A percentile compares a stretch with the other conserved stretches of the same genome.
phyloP scores from a whole-genome alignment of 116 monocot species.

The Trichopus zeylanicus region DNA sequence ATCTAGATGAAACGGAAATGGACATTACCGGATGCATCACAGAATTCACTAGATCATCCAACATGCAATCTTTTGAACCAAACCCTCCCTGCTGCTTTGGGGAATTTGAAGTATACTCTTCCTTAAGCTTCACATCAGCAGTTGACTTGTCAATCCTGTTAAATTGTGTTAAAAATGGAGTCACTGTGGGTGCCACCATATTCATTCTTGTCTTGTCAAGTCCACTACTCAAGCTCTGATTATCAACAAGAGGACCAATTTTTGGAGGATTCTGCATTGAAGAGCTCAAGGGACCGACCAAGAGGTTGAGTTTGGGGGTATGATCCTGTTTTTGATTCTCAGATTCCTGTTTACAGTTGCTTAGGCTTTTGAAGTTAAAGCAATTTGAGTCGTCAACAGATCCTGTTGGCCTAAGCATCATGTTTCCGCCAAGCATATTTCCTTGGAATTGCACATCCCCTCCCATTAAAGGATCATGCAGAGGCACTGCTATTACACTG shows the following conservation, averaged over 20 bases:
- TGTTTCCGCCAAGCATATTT: conserved; percentile 10
- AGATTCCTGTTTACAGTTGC: conserved; percentile 8
- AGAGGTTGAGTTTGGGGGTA: conserved; percentile 2
- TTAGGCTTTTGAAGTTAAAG: conserved; percentile 20
- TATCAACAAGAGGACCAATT: conserved; percentile 7
- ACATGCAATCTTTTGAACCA: conserved; percentile 27
- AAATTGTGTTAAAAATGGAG: conserved; percentile 5
- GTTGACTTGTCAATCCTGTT: conserved; percentile 11
- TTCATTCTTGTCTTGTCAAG: conserved; percentile 4
- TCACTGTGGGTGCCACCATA: conserved; percentile 12
- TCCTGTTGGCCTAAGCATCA: conserved; percentile 12
- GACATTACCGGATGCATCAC: conserved; percentile 42
- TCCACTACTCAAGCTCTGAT: conserved; percentile 6
- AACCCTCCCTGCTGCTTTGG: conserved; percentile 34
- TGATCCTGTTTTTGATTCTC: conserved; percentile 17
- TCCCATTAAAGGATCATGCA: conserved; percentile 18
- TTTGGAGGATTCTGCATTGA: conserved; percentile 12
- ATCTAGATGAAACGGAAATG: background rate
- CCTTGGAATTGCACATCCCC: conserved; percentile 10
- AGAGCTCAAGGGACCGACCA: conserved; percentile 14
- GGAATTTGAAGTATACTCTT: conserved; percentile 10
- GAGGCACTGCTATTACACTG: conserved; percentile 3
- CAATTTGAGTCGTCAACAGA: conserved; percentile 15
- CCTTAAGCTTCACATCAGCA: conserved; percentile 20
- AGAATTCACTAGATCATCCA: conserved; percentile 58